Evolutionary conservation across 208 protist genomes (phyloP).

Genomic region (Trichomonas tenax): DNA sequence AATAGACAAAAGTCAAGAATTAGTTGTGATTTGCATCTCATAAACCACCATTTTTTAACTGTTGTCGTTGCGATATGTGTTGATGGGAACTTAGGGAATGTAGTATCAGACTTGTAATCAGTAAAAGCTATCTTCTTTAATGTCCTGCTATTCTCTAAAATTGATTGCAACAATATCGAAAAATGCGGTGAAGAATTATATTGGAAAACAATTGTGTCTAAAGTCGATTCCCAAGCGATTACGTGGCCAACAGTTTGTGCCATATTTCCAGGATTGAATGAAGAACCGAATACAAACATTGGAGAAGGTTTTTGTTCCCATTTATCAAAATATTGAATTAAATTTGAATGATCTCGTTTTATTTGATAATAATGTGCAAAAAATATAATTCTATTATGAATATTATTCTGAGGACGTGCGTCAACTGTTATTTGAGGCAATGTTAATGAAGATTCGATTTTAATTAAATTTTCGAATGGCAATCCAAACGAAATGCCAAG

Average conservation of each 20-base stretch:
- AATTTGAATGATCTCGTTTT: not conserved
- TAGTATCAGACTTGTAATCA: not conserved
- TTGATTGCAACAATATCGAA: not conserved
- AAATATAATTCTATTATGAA: not conserved
- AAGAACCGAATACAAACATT: not conserved
- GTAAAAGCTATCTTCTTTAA: not conserved
- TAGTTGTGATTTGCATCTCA: not conserved
- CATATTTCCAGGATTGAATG: not conserved
- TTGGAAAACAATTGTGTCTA: not conserved
- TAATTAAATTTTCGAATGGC: not conserved
- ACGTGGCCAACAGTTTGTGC: not conserved
- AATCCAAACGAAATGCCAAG: not conserved
- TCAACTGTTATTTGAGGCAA: not conserved
- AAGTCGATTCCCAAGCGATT: not conserved
- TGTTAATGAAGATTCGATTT: not conserved
- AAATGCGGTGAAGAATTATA: not conserved
- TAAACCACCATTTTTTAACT: not conserved
- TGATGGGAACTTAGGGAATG: not conserved
- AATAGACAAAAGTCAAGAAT: not conserved
- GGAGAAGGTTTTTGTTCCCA: not conserved
- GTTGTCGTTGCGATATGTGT: not conserved
- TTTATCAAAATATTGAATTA: not conserved
- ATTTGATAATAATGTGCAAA: not conserved
- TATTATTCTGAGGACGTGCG: not conserved
- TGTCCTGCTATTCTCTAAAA: not conserved